Base-by-base conservation (phyloP, 805 yeast genomes). In the Metahyphopichia silvanorum region DNA sequence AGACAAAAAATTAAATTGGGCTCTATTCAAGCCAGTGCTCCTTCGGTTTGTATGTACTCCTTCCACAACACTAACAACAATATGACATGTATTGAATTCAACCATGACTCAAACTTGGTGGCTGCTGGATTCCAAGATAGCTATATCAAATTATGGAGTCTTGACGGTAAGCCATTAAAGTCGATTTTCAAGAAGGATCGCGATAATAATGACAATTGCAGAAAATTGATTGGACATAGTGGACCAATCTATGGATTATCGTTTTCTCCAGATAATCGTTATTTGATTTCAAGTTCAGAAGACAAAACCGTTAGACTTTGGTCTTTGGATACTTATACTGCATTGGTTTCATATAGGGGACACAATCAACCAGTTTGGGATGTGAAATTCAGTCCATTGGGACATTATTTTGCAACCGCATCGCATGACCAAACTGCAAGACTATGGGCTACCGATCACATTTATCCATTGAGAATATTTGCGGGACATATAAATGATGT, bases 331-430 rank as follows among this genome's bases (percentile, higher is more conserved):
- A 84, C 97, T 1, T 86, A 77, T 54, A 78, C 94, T 1, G 81
- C 94, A 2, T 69, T 93, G 30, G 98, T 93, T 1, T 76, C 88
- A n/a, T 93, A 93, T 63, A 87, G 86, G 56, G 97, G 98, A 6
- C 99, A 93, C 54, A 86, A 81, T 49, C 94, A 86, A 46, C 98
- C 98, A 1, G 84, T 93, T 17, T 93, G 98, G 98, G 98, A 93
- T 55, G 97, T 93, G 6, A 76, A 83, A 47, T 93, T 87, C 52
- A 81, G 95, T 2, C 98, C 98, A 2, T 66, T 85, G 48, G 98
- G 98, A 4, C 98, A 93, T 62, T 93, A 93, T 63, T 93, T 93
- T 60, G 96, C 94, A n/a, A 89, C 97, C 0, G 96, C 94, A 0
- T 86, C 96, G 2, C 96, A 89, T 53, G 99, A 93, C 55, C 97